A percentile compares a stretch with the other conserved stretches of the same genome.
These are phyloP conservation scores for Suhomyces anneliseae DNA, from an alignment of 1,139 yeast genomes.

Conservation along the genomic window DNA sequence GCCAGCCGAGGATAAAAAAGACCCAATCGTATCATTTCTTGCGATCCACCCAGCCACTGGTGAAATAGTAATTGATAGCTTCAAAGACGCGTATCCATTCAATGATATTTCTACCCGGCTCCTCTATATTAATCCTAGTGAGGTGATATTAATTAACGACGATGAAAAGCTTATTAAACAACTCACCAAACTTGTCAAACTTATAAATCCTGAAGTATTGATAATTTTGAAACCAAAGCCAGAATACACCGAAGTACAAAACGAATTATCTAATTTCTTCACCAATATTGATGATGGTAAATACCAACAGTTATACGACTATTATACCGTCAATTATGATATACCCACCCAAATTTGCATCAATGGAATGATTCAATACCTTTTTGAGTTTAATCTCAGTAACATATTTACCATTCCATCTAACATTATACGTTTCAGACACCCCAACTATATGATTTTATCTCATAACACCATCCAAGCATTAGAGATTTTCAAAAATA, in stretches of 20 bases:
- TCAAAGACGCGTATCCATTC: constrained; percentile 54
- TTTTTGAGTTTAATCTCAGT: constrained; percentile 63
- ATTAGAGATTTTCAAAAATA: constrained; percentile 71
- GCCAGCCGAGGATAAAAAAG: constrained; percentile 1
- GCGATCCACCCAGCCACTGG: constrained; percentile 82
- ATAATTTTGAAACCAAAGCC: constrained; percentile 9
- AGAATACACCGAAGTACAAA: neutral
- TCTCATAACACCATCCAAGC: constrained; percentile 68
- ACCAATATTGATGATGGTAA: constrained; percentile 12
- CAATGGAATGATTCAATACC: constrained; percentile 48
- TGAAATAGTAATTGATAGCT: constrained; percentile 68
- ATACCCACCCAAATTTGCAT: constrained; percentile 43
- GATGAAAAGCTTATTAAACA: constrained; percentile 27
- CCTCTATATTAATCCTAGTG: constrained; percentile 73
- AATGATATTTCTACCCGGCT: constrained; percentile 72
- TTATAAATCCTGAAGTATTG: constrained; percentile 17
- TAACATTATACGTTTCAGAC: constrained; percentile 52
- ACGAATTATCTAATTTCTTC: constrained; percentile 18
- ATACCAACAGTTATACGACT: constrained; percentile 21
- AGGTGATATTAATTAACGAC: constrained; percentile 51
- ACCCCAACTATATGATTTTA: constrained; percentile 60
- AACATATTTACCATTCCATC: constrained; percentile 54
- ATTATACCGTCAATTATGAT: constrained; percentile 25
- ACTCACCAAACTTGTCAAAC: constrained; percentile 24
- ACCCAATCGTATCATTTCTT: constrained; percentile 43